Evolutionary conservation across 805 yeast species (phyloP).

Genomic region (Candida andamanensis): DNA sequence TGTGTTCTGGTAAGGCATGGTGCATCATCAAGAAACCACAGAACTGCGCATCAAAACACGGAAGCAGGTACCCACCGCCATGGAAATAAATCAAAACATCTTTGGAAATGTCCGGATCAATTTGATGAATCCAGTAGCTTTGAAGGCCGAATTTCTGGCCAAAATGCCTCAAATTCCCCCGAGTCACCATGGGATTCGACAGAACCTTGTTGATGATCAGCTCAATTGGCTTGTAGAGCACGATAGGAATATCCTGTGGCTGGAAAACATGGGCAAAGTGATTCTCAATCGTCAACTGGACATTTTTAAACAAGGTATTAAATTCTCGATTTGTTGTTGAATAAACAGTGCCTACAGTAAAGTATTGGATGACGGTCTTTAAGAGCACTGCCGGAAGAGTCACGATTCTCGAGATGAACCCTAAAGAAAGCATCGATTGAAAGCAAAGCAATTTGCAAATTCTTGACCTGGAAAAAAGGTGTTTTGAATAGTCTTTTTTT

Average conservation of each 20-base stretch:
- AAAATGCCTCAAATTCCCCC: conserved; percentile 9
- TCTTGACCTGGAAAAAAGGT: too few species aligned
- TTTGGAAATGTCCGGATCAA: conserved; percentile 12
- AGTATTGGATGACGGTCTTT: conserved; percentile 19
- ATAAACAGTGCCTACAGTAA: conserved; percentile 29
- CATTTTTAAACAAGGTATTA: conserved; percentile 22
- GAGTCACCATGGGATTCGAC: conserved; percentile 9
- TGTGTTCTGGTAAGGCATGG: conserved; percentile 17
- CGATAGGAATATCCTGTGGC: conserved; percentile 17
- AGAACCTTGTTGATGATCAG: conserved; percentile 11
- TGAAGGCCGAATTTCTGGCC: conserved; percentile 19
- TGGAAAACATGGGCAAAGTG: conserved; percentile 21
- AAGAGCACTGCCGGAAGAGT: conserved; percentile 20
- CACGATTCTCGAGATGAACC: conserved; percentile 12
- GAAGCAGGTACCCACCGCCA: conserved; percentile 32
- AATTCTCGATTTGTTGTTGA: conserved; percentile 24
- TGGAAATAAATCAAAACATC: conserved; percentile 26
- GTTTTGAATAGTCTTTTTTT: too few species aligned
- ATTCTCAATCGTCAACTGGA: conserved; percentile 20
- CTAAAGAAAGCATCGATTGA: conserved; percentile 15
- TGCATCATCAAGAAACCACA: conserved; percentile 24
- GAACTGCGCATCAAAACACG: conserved; percentile 27
- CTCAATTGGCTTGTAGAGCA: conserved; percentile 19
- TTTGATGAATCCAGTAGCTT: conserved; percentile 31
- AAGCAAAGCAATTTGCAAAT: too few species aligned